Evolutionary conservation across 2,329 filamentous ascomycete genomes (phyloP).

Genomic region (Cladosporium cucumerinum): DNA sequence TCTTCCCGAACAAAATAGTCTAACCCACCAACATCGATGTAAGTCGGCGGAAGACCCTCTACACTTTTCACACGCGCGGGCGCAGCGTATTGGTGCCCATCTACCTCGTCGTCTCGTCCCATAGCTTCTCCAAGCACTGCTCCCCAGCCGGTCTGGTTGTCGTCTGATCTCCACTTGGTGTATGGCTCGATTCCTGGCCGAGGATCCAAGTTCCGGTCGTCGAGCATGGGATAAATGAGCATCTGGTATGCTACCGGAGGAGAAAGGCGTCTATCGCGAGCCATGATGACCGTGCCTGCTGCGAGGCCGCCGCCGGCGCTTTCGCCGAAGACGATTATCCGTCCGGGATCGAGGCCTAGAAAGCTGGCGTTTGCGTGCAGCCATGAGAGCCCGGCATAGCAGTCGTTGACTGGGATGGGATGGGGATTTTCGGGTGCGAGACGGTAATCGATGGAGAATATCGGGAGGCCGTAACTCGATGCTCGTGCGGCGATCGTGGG

Average conservation of each 20-base stretch:
- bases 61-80: constrained; percentile 34
- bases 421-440: constrained; percentile 43
- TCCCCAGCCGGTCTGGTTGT: constrained; percentile 44
- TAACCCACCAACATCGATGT: constrained; percentile 44
- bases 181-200: constrained; percentile 35
- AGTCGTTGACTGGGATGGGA: constrained; percentile 40
- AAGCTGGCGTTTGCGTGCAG: constrained; percentile 37
- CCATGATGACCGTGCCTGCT: constrained; percentile 39
- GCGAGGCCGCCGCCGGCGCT: constrained; percentile 46
- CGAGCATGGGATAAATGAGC: constrained; percentile 49
- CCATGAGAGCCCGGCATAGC: constrained; percentile 41
- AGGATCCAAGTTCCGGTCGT: constrained; percentile 40
- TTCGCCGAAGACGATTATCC: constrained; percentile 43
- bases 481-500: constrained; percentile 29
- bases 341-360: constrained; percentile 41
- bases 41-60: constrained; percentile 42
- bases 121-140: constrained; percentile 39
- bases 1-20: constrained; percentile 45
- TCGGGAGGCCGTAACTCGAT: constrained; percentile 31
- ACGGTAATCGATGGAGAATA: constrained; percentile 39
- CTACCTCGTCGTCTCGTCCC: constrained; percentile 35
- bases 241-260: constrained; percentile 41
- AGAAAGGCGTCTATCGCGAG: constrained; percentile 22
- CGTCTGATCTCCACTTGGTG: constrained; percentile 37
- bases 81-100: constrained; percentile 26